Conservation (phyloP, 2,329 filamentous ascomycete genomes). For the Colletotrichum caudatum region DNA sequence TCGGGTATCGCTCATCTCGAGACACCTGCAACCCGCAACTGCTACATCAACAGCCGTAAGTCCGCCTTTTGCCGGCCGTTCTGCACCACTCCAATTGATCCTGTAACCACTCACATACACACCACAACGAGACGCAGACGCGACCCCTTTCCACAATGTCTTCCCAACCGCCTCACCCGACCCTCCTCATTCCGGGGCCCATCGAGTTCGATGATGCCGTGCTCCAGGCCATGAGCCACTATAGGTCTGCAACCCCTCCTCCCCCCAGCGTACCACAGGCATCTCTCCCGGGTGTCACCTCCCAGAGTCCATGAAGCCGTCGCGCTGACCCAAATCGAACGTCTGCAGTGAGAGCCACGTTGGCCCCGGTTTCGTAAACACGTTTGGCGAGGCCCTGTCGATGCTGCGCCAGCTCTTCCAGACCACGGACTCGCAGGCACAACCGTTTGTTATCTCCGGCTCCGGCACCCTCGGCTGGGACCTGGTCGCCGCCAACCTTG, state of each 20-base stretch:
- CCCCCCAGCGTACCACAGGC: not conserved
- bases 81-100: not conserved
- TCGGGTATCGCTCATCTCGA: conserved; percentile 43
- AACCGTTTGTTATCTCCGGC: conserved; percentile 93
- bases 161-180: conserved; percentile 71
- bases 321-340: conserved; percentile 38
- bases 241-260: conserved; percentile 69
- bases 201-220: conserved; percentile 99
- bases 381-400: conserved; percentile 89
- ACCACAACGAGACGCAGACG: conserved; percentile 11
- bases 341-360: conserved; percentile 88
- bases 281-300: conserved; percentile 17
- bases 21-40: conserved; percentile 40
- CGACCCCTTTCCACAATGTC: conserved; percentile 63
- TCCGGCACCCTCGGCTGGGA: conserved; percentile 98
- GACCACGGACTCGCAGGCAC: conserved; percentile 82
- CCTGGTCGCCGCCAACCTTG: conserved; percentile 90
- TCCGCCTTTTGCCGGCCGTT: not conserved
- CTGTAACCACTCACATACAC: conserved; percentile 27
- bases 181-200: conserved; percentile 94
- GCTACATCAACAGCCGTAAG: conserved; percentile 34
- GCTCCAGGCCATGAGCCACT: conserved; percentile 93
- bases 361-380: conserved; percentile 86
- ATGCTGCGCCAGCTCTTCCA: conserved; percentile 96
- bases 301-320: not conserved